These are phyloP conservation scores for Candida lessepsii DNA, from an alignment of 805 yeast species.

Conservation along the genomic window DNA sequence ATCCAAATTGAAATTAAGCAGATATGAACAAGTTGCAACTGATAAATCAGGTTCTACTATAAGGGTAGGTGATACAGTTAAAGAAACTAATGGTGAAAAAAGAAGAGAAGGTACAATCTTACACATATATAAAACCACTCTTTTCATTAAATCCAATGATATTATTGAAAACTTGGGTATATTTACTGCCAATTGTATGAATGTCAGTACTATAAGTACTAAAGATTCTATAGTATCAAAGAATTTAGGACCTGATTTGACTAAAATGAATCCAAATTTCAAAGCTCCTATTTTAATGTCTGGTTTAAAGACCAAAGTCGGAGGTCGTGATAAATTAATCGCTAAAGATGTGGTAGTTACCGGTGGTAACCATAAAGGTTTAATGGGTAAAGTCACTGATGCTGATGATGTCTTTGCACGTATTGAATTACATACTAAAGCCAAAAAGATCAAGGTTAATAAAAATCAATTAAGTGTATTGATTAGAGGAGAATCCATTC, in stretches of 20 bases:
- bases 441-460: slow-evolving; percentile 80
- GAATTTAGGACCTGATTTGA: slow-evolving; percentile 61
- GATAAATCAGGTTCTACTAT: slow-evolving; percentile 84
- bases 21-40: slow-evolving; percentile 77
- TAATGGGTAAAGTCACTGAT: slow-evolving; percentile 89
- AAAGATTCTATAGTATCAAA: slow-evolving; percentile 68
- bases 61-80: slow-evolving; percentile 89
- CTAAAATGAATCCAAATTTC: slow-evolving; percentile 82
- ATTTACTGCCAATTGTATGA: slow-evolving; percentile 72
- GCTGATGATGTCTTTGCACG: slow-evolving; percentile 90
- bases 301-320: slow-evolving; percentile 48
- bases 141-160: slow-evolving; percentile 79
- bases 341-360: slow-evolving; percentile 84
- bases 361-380: slow-evolving; percentile 92
- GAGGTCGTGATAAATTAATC: slow-evolving; percentile 79
- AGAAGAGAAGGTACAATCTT: slow-evolving; percentile 84
- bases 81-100: slow-evolving; percentile 63
- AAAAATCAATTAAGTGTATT: slow-evolving; percentile 74
- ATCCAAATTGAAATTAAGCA: slow-evolving; percentile 62
- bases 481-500: slow-evolving; percentile 66
- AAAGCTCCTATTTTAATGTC: slow-evolving; percentile 55
- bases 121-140: slow-evolving; percentile 76
- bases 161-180: slow-evolving; percentile 87
- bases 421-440: slow-evolving; percentile 90
- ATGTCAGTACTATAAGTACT: slow-evolving; percentile 80